Conservation (phyloP, 2,329 filamentous ascomycete species). For the Metarhizium sp. region DNA sequence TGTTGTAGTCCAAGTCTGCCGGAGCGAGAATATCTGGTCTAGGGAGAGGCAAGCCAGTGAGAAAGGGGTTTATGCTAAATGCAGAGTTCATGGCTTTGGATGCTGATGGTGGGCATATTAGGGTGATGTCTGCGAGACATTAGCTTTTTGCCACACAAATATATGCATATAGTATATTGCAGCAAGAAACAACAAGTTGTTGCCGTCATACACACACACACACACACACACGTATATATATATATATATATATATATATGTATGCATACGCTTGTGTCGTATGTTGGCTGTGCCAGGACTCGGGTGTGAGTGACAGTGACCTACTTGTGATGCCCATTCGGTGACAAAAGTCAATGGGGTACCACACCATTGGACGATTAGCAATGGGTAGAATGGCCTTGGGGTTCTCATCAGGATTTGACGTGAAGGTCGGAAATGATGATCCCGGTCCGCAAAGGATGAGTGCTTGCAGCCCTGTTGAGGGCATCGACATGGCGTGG, state of each 20-base stretch:
- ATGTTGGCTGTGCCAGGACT: background rate
- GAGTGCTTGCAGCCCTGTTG: slow-evolving; percentile 71
- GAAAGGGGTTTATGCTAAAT: slow-evolving; percentile 66
- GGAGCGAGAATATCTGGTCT: slow-evolving; percentile 71
- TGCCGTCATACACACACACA: background rate
- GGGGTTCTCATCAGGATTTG: slow-evolving; percentile 68
- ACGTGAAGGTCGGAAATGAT: slow-evolving; percentile 74
- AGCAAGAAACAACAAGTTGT: background rate
- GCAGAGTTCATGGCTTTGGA: slow-evolving; percentile 58
- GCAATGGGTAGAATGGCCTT: slow-evolving; percentile 77
- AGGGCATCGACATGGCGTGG: slow-evolving; percentile 63
- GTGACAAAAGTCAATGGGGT: slow-evolving; percentile 77
- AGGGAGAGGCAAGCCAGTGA: slow-evolving; percentile 64
- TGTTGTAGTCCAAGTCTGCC: slow-evolving; percentile 66
- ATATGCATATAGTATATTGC: background rate
- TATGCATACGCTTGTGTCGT: background rate
- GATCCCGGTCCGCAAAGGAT: slow-evolving; percentile 77
- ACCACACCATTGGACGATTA: slow-evolving; percentile 85
- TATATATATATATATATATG: background rate
- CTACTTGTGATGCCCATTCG: slow-evolving; percentile 67
- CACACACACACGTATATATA: too few species aligned
- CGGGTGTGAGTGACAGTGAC: slow-evolving; percentile 14
- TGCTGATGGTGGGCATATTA: slow-evolving; percentile 56
- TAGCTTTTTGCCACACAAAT: slow-evolving; percentile 11
- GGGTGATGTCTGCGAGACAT: slow-evolving; percentile 42